Evolutionary conservation across 2,329 filamentous ascomycete species (phyloP), one percentile per base, ranked within the genome.

Genomic region (Volutella citrinella): DNA sequence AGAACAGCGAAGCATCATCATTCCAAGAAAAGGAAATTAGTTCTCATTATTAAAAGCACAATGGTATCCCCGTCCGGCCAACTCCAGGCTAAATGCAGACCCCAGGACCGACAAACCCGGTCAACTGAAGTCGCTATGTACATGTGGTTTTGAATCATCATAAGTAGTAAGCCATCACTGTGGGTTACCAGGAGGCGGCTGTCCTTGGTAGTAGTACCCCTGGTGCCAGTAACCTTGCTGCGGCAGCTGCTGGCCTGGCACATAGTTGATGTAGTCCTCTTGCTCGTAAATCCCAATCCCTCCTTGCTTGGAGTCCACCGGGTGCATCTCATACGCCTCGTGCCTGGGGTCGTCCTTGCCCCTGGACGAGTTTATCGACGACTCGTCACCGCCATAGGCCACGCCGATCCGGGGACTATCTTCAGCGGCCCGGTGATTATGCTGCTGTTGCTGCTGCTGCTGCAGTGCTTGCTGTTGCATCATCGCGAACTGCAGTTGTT

Each of bases 271-370:
- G 2, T 38, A 32, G 16, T 36, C 42, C n/a, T 31, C 31, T 11
- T 32, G 19, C 7, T 44, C 38, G 15, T 45, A 42, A 10, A 42
- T 36, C 6, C 42, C 38, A 27, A 35, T 19, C 14, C 44, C 17
- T 2, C 54, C 57, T 5, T 54, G 60, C 15, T 55, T 57, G 27
- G 52, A 55, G 19, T 68, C 59, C 1, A 72, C 69, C 34, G 69
- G 60, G 19, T 67, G 61, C 51, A 76, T 55, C 57, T 78, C 74
- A 33, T 72, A 76, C 5, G 61, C 59, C 39, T 74, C 69, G 8
- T 51, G 51, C 2, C 38, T 41, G n/a, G n/a, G n/a, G n/a, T n/a
- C n/a, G 3, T 29, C 38, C 30, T 42, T 46, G 20, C 43, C 43
- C 26, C 45, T 46, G 14, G 35, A n/a, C 15, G 29, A 39, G 29